Conservation (phyloP, 176 grass and related monocot genomes). For the Phoenix roebelenii region DNA sequence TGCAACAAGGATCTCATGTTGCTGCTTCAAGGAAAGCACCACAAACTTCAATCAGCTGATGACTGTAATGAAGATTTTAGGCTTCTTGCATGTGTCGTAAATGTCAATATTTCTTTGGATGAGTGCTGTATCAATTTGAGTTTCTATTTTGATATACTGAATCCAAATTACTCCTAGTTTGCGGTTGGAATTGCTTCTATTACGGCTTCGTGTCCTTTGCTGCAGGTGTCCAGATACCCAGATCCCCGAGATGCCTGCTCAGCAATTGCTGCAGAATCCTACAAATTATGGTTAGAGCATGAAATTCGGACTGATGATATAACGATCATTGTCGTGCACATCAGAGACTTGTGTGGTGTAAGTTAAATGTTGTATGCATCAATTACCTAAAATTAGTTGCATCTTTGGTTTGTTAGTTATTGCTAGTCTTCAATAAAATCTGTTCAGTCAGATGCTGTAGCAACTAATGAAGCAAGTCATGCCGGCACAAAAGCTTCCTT, state of each 20-base stretch:
- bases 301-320: slow-evolving; percentile 95
- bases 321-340: slow-evolving; percentile 93
- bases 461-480: not conserved
- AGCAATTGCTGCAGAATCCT: slow-evolving; percentile 81
- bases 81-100: too few relatives aligned
- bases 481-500: not conserved
- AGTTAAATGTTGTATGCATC: slow-evolving; percentile 14
- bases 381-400: not conserved
- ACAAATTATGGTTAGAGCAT: slow-evolving; percentile 83
- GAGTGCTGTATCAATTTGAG: not conserved
- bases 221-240: slow-evolving; percentile 58
- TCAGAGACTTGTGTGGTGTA: slow-evolving; percentile 60
- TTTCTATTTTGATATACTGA: not conserved
- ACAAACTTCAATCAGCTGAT: too few relatives aligned
- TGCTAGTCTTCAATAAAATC: not conserved
- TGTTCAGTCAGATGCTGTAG: not conserved
- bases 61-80: too few relatives aligned
- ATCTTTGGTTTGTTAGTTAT: not conserved
- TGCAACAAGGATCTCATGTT: too few relatives aligned
- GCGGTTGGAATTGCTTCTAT: not conserved
- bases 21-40: too few relatives aligned
- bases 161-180: not conserved
- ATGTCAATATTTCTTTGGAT: too few relatives aligned
- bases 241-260: slow-evolving; percentile 86
- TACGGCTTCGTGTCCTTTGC: slow-evolving; percentile 16